These are phyloP conservation scores for Ophiobolus disseminans DNA, from an alignment of 2,329 filamentous ascomycete species.

Conservation along the genomic window DNA sequence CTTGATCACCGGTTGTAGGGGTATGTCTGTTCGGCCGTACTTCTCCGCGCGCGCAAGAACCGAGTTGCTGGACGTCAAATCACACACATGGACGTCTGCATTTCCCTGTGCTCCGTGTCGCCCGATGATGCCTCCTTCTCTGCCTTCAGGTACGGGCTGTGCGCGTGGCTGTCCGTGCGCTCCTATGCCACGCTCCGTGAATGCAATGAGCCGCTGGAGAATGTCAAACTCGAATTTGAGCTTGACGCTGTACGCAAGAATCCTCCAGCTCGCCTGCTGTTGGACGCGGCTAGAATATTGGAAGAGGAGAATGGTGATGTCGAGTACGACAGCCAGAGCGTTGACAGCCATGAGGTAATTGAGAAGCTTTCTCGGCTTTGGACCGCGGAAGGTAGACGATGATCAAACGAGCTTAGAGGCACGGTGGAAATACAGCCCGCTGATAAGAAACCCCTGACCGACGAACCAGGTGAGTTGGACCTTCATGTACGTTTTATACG, in stretches of 20 bases:
- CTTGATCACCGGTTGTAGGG: constrained; percentile 20
- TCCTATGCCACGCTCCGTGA: constrained; percentile 16
- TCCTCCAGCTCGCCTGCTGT: constrained; percentile 44
- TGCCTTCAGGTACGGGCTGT: background rate
- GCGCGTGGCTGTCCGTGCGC: background rate
- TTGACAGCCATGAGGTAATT: constrained; percentile 48
- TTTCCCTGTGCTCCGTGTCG: background rate
- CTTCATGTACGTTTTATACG: no score
- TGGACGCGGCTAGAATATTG: constrained; percentile 44
- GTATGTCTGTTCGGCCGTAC: background rate
- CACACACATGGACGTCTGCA: background rate
- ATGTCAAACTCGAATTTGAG: constrained; percentile 63
- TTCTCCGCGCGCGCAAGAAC: constrained; percentile 27
- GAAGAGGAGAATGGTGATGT: constrained; percentile 49
- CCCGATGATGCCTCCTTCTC: background rate
- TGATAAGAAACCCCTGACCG: constrained; percentile 46
- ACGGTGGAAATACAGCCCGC: constrained; percentile 58
- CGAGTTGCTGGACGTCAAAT: constrained; percentile 6
- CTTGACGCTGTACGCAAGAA: constrained; percentile 53
- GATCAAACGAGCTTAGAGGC: constrained; percentile 52
- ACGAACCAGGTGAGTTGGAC: constrained; percentile 52
- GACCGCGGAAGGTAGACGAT: constrained; percentile 11
- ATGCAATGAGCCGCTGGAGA: constrained; percentile 49
- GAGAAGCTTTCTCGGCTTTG: constrained; percentile 21
- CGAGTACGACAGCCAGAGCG: constrained; percentile 49